A percentile compares a stretch with the other conserved stretches of the same genome.
phyloP scores from a whole-genome alignment of 2,329 filamentous ascomycete species.

The Aspergillus fumigatiaffinis region DNA sequence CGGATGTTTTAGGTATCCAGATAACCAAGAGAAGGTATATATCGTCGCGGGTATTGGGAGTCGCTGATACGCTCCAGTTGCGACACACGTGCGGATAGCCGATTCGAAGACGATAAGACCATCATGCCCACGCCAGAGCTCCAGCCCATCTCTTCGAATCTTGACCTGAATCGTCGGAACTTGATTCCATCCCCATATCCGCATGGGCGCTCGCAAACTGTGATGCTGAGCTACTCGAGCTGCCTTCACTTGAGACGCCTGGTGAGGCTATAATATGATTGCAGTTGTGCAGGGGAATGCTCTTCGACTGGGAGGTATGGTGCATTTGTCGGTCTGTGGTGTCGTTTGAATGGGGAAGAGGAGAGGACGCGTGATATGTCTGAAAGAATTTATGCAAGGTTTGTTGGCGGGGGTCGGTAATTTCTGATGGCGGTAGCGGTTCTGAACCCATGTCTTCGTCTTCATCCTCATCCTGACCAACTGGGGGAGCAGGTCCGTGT shows the following conservation, averaged over 20 bases:
- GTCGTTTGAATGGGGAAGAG: constrained; percentile 11
- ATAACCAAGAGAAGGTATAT: neutral
- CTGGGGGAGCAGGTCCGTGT: constrained; percentile 8
- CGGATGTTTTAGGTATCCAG: neutral
- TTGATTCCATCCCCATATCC: constrained; percentile 31
- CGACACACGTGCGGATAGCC: constrained; percentile 3
- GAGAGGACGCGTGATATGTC: constrained; percentile 18
- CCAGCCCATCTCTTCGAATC: constrained; percentile 24
- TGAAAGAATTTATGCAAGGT: constrained; percentile 40
- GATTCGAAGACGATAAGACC: neutral
- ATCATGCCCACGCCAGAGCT: constrained; percentile 31
- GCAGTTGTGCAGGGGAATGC: constrained; percentile 17
- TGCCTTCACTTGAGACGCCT: constrained; percentile 15
- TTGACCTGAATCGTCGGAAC: constrained; percentile 16
- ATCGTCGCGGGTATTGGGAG: neutral
- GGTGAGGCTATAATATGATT: constrained; percentile 15
- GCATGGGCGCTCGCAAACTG: constrained; percentile 21
- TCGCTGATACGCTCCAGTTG: neutral
- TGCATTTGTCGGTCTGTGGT: constrained; percentile 14
- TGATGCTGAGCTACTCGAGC: constrained; percentile 20
- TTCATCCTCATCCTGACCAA: constrained; percentile 10
- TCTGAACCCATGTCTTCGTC: constrained; percentile 26
- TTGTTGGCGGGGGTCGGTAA: constrained; percentile 37
- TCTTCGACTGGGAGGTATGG: constrained; percentile 12
- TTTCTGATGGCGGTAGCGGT: constrained; percentile 22